These are phyloP conservation scores for Verticillium tricorpus DNA, from an alignment of 2,329 filamentous ascomycete genomes.

Conservation along the genomic window DNA sequence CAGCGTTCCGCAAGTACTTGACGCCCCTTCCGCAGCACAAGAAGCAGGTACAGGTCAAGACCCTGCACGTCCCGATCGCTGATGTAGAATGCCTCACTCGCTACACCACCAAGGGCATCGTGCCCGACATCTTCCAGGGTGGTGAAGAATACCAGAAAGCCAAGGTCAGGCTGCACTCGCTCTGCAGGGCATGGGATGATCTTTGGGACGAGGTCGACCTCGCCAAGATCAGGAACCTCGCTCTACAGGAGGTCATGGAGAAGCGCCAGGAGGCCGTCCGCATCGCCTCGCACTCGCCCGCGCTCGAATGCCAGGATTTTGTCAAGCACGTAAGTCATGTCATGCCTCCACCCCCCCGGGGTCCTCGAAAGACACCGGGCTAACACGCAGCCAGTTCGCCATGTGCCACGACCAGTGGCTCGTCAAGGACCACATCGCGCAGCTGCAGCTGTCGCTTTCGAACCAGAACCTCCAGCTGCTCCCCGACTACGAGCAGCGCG, in stretches of 20 bases:
- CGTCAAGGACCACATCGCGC: slow-evolving; percentile 87
- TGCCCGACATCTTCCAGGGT: slow-evolving; percentile 54
- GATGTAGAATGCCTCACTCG: slow-evolving; percentile 84
- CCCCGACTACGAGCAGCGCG: slow-evolving; percentile 93
- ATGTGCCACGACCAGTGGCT: slow-evolving; percentile 98
- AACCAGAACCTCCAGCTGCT: slow-evolving; percentile 94
- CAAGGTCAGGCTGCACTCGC: slow-evolving; percentile 61
- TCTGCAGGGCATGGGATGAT: slow-evolving; percentile 71
- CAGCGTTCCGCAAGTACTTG: slow-evolving; percentile 63
- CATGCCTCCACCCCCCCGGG: too few relatives aligned
- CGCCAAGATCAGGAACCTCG: slow-evolving; percentile 74
- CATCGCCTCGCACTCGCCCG: slow-evolving; percentile 60
- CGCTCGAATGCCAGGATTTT: slow-evolving; percentile 70
- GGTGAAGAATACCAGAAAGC: slow-evolving; percentile 48
- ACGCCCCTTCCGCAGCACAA: slow-evolving; percentile 62
- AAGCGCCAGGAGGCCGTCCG: slow-evolving; percentile 61
- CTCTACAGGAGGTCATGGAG: slow-evolving; percentile 73
- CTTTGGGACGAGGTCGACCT: slow-evolving; percentile 85
- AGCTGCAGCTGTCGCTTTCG: slow-evolving; percentile 83
- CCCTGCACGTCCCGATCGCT: slow-evolving; percentile 63
- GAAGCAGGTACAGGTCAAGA: slow-evolving; percentile 64
- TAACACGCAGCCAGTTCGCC: slow-evolving; percentile 65
- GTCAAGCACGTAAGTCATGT: slow-evolving; percentile 73
- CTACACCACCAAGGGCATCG: slow-evolving; percentile 54
- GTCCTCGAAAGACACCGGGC: background rate